phyloP scores from a whole-genome alignment of 2,329 filamentous ascomycete species.

The Dendrostoma leiphaemia region DNA sequence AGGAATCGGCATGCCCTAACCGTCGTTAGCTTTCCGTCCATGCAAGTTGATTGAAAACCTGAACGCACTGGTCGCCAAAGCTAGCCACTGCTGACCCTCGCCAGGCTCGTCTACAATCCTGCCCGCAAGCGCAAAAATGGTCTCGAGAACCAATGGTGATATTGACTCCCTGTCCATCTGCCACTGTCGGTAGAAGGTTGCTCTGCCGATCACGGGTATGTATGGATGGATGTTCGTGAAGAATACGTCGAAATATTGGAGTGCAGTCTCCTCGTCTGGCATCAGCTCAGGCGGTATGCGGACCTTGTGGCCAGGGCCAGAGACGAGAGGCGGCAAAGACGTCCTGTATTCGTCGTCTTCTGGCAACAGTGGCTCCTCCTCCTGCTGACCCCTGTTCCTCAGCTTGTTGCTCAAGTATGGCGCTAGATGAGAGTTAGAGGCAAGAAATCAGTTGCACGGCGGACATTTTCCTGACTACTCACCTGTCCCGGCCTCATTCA shows the following conservation, averaged over 20 bases:
- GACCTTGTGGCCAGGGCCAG: constrained; percentile 71
- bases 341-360: constrained; percentile 73
- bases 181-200: constrained; percentile 87
- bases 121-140: constrained; percentile 86
- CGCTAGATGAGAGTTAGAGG: constrained; percentile 46
- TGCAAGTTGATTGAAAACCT: background rate
- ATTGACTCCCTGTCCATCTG: constrained; percentile 77
- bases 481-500: constrained; percentile 86
- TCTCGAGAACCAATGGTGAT: constrained; percentile 84
- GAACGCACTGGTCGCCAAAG: constrained; percentile 73
- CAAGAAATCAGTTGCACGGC: background rate
- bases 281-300: constrained; percentile 91
- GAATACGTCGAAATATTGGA: constrained; percentile 86
- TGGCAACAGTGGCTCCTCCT: constrained; percentile 64
- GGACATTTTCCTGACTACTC: constrained; percentile 29
- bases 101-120: constrained; percentile 79
- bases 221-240: constrained; percentile 91
- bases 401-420: constrained; percentile 75
- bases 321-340: constrained; percentile 64
- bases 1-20: constrained; percentile 83
- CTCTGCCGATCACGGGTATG: constrained; percentile 82
- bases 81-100: constrained; percentile 89
- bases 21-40: constrained; percentile 25
- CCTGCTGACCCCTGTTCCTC: constrained; percentile 39
- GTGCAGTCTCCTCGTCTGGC: constrained; percentile 78